These are phyloP conservation scores for Trichoderma sp. DNA, from an alignment of 2,329 filamentous ascomycete genomes.

Conservation along the genomic window DNA sequence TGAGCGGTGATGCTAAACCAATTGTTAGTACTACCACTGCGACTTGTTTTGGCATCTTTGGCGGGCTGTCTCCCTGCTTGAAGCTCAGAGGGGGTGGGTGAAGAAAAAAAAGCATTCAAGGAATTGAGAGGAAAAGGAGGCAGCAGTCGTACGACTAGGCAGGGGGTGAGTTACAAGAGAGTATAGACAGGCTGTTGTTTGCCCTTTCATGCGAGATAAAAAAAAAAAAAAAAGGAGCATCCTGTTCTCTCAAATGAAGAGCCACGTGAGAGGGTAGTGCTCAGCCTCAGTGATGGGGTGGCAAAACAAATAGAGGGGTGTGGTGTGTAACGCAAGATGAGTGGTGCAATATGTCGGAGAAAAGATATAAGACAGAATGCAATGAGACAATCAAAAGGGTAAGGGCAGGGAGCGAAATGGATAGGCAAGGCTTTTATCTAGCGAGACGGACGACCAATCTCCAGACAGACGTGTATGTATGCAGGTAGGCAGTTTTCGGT, in stretches of 20 bases:
- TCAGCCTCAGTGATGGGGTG: neutral
- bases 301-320: neutral
- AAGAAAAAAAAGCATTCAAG: neutral
- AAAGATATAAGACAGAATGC: neutral
- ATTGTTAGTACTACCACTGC: slow-evolving; percentile 38
- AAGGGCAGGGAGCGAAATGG: neutral
- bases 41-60: neutral
- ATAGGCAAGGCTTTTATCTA: no score
- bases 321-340: neutral
- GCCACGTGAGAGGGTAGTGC: neutral
- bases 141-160: neutral
- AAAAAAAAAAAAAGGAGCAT: neutral
- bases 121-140: neutral
- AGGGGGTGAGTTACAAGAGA: neutral
- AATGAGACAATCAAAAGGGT: neutral
- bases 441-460: neutral
- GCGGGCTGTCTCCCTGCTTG: neutral
- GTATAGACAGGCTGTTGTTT: neutral
- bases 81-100: neutral
- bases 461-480: neutral
- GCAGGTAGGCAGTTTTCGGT: neutral
- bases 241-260: neutral
- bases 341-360: neutral
- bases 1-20: slow-evolving; percentile 32
- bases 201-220: neutral